phyloP scores from a whole-genome alignment of 2,329 filamentous ascomycete genomes.

The Exophiala dermatitidis region DNA sequence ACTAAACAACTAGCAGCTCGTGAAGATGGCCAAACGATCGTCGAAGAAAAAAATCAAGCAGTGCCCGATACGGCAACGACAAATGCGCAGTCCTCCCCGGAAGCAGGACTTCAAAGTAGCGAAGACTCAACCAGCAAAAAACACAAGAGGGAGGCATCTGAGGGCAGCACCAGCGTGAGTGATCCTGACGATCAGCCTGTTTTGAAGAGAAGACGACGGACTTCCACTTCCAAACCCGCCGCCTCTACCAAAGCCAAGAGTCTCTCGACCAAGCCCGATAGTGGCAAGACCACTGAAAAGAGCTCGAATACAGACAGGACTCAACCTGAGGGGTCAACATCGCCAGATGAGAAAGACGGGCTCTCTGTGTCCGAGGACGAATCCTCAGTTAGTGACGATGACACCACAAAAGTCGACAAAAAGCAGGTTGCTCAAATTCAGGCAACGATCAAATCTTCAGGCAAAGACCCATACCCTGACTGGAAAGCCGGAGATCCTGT shows the following conservation, averaged over 20 bases:
- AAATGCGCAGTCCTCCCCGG: conserved; percentile 15
- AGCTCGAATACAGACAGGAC: conserved; percentile 27
- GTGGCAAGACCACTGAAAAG: conserved; percentile 26
- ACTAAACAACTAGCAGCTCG: conserved; percentile 23
- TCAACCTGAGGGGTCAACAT: conserved; percentile 31
- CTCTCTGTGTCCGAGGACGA: conserved; percentile 32
- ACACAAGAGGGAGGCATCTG: conserved; percentile 35
- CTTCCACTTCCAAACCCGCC: conserved; percentile 31
- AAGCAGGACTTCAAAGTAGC: conserved; percentile 14
- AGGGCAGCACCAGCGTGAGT: conserved; percentile 39
- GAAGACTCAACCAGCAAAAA: conserved; percentile 30
- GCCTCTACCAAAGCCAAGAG: conserved; percentile 16
- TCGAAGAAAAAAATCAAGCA: background rate
- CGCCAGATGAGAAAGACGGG: conserved; percentile 43
- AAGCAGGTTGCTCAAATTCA: conserved; percentile 78
- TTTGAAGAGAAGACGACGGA: conserved; percentile 46
- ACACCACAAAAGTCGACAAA: conserved; percentile 63
- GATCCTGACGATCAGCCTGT: conserved; percentile 54
- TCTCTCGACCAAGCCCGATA: conserved; percentile 25
- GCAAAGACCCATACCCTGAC: conserved; percentile 82
- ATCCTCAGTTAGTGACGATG: conserved; percentile 43
- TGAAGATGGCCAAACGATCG: conserved; percentile 4
- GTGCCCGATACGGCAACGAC: conserved; percentile 31
- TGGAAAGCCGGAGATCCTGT: conserved; percentile 86
- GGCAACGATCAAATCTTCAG: conserved; percentile 59